Evolutionary conservation across 1,139 yeast genomes (phyloP), one percentile per base, ranked within the genome.

Genomic region (Saccharomycopsis hybrid): DNA sequence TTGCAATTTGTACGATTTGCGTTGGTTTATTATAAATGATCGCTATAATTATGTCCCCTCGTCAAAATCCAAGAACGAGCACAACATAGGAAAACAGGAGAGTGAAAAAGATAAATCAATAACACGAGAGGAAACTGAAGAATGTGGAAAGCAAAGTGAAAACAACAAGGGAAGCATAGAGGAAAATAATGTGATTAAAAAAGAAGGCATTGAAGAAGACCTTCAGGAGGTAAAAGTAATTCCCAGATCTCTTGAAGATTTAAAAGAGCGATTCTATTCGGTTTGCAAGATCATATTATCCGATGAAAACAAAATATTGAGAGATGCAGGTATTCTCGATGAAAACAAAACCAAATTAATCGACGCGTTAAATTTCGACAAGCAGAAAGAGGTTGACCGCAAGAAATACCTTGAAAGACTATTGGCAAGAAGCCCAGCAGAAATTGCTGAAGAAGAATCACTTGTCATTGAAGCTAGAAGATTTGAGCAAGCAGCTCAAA

Each of bases 381-480:
- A 81, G 45, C 73, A 67, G 28, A 79, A 78, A 56, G 98, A 94
- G 63, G 56, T 76, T 28, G 87, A 83, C 57, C 77, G 98, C 58
- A 92, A 90, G 59, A 78, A 78, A 49, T 92, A 92, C 62, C 69
- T 92, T 48, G 85, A 82, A 58, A 78, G 86, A 56, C 70, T 92
- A 33, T 71, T 92, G 44, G 80, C 80, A 50, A 72, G 99, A 58
- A 82, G 94, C 2, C 97, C 98, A 0, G 96, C 97, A 0, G 98
- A 92, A 63, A 87, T 92, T 41, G 97, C 98, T 0, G 98, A 92
- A 65, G 99, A 92, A 65, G 97, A 94, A 64, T 88, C 96, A 0
- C 71, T 92, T 47, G 88, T 92, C 2, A 82, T 90, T 44, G 98
- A 92, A 63, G 95, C 97, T 1, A 78, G 96, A 52, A 80, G 95